phyloP scores from a whole-genome alignment of 768 basidiomycete genomes.

The Tremella fuciformis region DNA sequence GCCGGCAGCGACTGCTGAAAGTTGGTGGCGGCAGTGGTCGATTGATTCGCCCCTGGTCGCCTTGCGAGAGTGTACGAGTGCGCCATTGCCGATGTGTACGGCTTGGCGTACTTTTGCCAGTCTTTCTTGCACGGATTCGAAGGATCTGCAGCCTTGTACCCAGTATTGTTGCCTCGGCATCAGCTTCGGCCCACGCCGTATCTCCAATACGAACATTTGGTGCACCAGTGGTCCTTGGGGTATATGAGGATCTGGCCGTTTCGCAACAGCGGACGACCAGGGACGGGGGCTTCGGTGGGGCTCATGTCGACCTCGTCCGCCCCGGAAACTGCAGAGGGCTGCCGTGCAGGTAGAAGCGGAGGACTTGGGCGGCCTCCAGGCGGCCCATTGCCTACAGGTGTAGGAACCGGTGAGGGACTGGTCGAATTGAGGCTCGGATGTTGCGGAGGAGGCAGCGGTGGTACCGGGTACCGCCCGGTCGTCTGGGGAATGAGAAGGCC shows the following conservation, averaged over 20 bases:
- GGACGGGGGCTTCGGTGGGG: constrained; percentile 38
- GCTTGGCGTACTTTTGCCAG: constrained; percentile 47
- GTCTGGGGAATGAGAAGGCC: background rate
- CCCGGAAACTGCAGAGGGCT: background rate
- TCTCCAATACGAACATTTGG: constrained; percentile 28
- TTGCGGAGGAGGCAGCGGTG: constrained; percentile 1
- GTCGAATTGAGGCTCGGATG: background rate
- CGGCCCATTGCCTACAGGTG: too few species aligned
- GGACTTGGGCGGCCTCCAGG: background rate
- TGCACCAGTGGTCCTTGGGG: constrained; percentile 37
- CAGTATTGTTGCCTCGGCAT: constrained; percentile 34
- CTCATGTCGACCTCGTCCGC: constrained; percentile 18
- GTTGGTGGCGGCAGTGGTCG: constrained; percentile 29
- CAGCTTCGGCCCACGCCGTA: background rate
- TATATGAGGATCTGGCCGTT: constrained; percentile 40
- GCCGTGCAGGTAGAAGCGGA: background rate
- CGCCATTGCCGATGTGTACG: constrained; percentile 34
- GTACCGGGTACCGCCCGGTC: constrained; percentile 1
- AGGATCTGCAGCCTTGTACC: constrained; percentile 42
- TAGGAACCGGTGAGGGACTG: background rate
- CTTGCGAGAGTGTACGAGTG: constrained; percentile 29
- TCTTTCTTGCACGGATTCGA: constrained; percentile 41
- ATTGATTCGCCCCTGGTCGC: constrained; percentile 21
- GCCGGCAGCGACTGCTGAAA: constrained; percentile 41
- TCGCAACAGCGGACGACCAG: constrained; percentile 38